Conservation (phyloP, 2,329 filamentous ascomycete genomes). For the Hirsutella rhossiliensis region DNA sequence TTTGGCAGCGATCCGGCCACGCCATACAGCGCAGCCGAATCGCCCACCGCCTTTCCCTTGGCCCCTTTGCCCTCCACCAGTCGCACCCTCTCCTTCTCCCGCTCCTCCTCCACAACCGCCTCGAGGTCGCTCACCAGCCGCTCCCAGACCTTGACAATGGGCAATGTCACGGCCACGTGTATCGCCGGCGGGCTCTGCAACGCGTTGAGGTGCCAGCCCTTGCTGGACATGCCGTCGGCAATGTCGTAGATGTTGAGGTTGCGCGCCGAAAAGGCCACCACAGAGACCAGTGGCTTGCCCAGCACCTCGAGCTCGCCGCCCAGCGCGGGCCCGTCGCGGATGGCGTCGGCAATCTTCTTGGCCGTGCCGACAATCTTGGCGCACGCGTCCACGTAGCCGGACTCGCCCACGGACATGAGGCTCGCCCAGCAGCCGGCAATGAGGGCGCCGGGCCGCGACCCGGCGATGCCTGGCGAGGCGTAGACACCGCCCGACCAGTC, state of each 20-base stretch:
- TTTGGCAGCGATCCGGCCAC: conserved; percentile 92
- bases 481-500: conserved; percentile 97
- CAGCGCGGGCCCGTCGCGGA: conserved; percentile 57
- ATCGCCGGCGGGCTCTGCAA: conserved; percentile 86
- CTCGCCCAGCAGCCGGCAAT: conserved; percentile 95
- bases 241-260: conserved; percentile 91
- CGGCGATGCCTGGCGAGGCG: conserved; percentile 82
- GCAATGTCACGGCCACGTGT: conserved; percentile 86
- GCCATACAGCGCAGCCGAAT: conserved; percentile 83
- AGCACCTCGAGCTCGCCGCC: conserved; percentile 65
- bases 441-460: conserved; percentile 80
- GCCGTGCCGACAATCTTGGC: conserved; percentile 77
- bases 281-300: conserved; percentile 76
- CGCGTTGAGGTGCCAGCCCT: conserved; percentile 93
- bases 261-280: conserved; percentile 76
- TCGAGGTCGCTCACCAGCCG: conserved; percentile 63
- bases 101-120: conserved; percentile 55
- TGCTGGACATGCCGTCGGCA: conserved; percentile 71
- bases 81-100: conserved; percentile 67
- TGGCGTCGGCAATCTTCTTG: conserved; percentile 67
- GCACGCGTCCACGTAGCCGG: conserved; percentile 79
- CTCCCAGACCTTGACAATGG: conserved; percentile 72
- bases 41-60: conserved; percentile 58
- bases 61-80: conserved; percentile 55
- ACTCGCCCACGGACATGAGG: conserved; percentile 77